Evolutionary conservation across 2,329 filamentous ascomycete genomes (phyloP).

Genomic region (Colletotrichum navitas): DNA sequence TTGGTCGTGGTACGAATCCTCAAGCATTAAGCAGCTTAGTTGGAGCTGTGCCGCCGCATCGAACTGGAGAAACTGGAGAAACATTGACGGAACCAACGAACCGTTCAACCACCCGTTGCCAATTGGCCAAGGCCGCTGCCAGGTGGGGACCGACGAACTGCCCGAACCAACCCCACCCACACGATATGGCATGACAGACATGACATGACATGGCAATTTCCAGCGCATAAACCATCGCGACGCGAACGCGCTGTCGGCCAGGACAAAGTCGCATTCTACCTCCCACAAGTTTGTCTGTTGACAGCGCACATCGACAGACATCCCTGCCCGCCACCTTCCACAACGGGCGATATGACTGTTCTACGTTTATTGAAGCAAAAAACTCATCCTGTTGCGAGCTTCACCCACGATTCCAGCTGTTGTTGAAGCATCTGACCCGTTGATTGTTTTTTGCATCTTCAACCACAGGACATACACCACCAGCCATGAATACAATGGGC

Average conservation of each 20-base stretch:
- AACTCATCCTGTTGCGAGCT: neutral
- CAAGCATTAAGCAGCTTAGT: no score
- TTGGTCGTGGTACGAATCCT: neutral
- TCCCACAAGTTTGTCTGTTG: constrained; percentile 22
- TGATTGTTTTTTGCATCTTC: neutral
- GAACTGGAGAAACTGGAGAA: neutral
- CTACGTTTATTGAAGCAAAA: neutral
- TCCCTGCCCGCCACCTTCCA: constrained; percentile 22
- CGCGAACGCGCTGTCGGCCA: constrained; percentile 31
- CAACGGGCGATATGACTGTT: constrained; percentile 24
- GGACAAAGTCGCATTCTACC: constrained; percentile 19
- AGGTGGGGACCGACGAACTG: neutral
- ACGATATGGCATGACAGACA: neutral
- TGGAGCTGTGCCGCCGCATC: neutral
- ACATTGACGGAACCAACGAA: no score
- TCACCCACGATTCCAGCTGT: neutral
- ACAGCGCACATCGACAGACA: constrained; percentile 15
- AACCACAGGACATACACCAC: neutral
- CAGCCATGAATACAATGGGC: constrained; percentile 25
- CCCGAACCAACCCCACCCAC: neutral
- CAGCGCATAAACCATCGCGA: constrained; percentile 40
- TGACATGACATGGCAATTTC: constrained; percentile 30
- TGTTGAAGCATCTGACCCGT: neutral
- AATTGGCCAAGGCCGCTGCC: neutral
- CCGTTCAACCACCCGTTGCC: neutral